Evolutionary conservation across 768 basidiomycete genomes (phyloP), one percentile per base, ranked within the genome.

Genomic region (Boletus rufocinnamomeus): DNA sequence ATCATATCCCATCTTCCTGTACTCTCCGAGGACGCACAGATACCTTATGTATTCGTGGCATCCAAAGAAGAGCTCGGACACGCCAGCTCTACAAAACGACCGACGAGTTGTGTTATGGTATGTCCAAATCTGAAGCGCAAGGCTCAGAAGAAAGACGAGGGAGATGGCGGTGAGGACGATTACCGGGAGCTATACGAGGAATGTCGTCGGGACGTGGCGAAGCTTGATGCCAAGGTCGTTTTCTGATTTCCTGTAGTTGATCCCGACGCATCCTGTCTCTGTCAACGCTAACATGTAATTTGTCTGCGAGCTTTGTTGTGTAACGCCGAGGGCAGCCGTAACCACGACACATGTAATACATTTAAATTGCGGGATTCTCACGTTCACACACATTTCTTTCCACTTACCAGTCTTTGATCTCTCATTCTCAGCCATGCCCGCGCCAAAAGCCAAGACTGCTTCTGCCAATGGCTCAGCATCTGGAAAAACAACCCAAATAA

Each of bases 1-100:
- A 97, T 99, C 65, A 95, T 98, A 67, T 95, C 95, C 35, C 97
- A 98, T 77, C 80, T 99, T 51, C 97, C 97, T 6, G 80, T 98
- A 11, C 79, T 99, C 70, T 89, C 92, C 48, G 97, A 99, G 78
- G 97, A 99, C 72, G 89, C 93, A 11, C 80, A 86, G 38, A 88
- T 94, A 72, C 94, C 94, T 1, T 96, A 95, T 69, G 81, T 95
- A 50, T 95, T 93, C 70, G 90, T 95, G 16, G 69, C 88, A 3
- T 95, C 91, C 4, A 97, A 96, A 71, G 97, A 98, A 75, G 94
- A 96, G 69, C 87, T 99, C 30, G 97, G 97, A 0, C 88, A 91
- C 65, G 93, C 95, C 19, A 94, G 94, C 70, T 90, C 93, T 51
- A 99, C 97, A 45, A 99, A 99, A 78, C 88, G 97, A 65, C 96